Evolutionary conservation across 2,329 filamentous ascomycete genomes (phyloP).

Genomic region (Fusarium sp.): DNA sequence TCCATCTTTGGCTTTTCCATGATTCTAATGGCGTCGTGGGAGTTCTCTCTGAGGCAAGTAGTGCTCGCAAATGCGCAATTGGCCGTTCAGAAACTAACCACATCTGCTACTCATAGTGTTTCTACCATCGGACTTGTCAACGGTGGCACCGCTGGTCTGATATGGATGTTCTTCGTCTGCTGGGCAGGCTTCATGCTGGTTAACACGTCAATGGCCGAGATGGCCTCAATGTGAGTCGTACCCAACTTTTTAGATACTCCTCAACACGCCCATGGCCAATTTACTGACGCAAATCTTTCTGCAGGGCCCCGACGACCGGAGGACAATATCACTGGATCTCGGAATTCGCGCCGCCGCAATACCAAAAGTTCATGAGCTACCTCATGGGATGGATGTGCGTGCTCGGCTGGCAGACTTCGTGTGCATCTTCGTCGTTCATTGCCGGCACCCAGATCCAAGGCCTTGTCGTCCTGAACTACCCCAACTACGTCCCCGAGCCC

Average conservation of each 20-base stretch:
- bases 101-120: conserved; percentile 8
- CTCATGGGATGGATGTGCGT: conserved; percentile 59
- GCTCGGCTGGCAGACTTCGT: conserved; percentile 56
- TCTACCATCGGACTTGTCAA: conserved; percentile 46
- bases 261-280: rapidly evolving
- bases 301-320: conserved; percentile 61
- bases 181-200: conserved; percentile 52
- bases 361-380: conserved; percentile 66
- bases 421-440: conserved; percentile 54
- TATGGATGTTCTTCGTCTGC: conserved; percentile 56
- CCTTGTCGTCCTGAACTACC: conserved; percentile 49
- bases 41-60: conserved; percentile 51
- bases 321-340: conserved; percentile 70
- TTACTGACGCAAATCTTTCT: not conserved
- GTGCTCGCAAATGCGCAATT: rapidly evolving
- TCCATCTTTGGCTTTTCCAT: conserved; percentile 60
- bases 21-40: conserved; percentile 58
- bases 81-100: not conserved
- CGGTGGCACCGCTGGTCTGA: conserved; percentile 58
- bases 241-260: not conserved
- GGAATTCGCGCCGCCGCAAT: conserved; percentile 59
- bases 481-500: conserved; percentile 15
- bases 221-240: conserved; percentile 55
- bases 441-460: conserved; percentile 58
- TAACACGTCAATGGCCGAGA: conserved; percentile 58